Evolutionary conservation across 768 basidiomycete species (phyloP).

Genomic region (Termitomyces sp.): DNA sequence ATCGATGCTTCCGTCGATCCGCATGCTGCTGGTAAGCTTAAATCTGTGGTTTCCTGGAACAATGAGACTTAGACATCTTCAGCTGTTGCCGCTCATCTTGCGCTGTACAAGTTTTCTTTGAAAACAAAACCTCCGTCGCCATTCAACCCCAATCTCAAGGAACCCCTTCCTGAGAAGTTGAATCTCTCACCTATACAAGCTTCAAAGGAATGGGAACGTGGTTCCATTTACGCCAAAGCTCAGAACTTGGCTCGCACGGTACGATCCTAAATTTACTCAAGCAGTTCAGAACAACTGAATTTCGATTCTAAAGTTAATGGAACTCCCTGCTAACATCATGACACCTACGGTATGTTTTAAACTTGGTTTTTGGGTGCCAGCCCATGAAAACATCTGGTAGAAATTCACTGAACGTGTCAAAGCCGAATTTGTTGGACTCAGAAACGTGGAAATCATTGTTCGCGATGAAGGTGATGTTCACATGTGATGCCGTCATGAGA

Average conservation of each 20-base stretch:
- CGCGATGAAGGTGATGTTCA: constrained; percentile 62
- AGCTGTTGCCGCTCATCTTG: constrained; percentile 80
- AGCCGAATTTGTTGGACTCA: constrained; percentile 59
- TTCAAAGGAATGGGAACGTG: constrained; percentile 68
- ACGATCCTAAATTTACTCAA: constrained; percentile 16
- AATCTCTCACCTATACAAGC: constrained; percentile 40
- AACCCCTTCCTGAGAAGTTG: constrained; percentile 47
- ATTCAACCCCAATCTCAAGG: constrained; percentile 59
- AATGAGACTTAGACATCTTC: neutral
- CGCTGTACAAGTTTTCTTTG: constrained; percentile 71
- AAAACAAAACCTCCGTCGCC: constrained; percentile 68
- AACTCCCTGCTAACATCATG: constrained; percentile 82
- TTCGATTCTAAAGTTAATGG: constrained; percentile 55
- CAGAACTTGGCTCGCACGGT: constrained; percentile 83
- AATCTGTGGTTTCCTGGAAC: neutral
- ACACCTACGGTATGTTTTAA: constrained; percentile 64
- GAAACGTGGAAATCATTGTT: constrained; percentile 65
- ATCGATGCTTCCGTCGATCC: constrained; percentile 67
- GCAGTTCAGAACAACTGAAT: neutral
- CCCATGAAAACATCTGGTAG: constrained; percentile 26
- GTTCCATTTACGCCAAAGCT: constrained; percentile 67
- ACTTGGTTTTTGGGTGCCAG: neutral
- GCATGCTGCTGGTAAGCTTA: constrained; percentile 67
- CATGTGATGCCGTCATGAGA: neutral
- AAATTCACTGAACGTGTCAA: constrained; percentile 68